Evolutionary conservation across 2,329 filamentous ascomycete genomes (phyloP).

Genomic region (Venturia nashicola): DNA sequence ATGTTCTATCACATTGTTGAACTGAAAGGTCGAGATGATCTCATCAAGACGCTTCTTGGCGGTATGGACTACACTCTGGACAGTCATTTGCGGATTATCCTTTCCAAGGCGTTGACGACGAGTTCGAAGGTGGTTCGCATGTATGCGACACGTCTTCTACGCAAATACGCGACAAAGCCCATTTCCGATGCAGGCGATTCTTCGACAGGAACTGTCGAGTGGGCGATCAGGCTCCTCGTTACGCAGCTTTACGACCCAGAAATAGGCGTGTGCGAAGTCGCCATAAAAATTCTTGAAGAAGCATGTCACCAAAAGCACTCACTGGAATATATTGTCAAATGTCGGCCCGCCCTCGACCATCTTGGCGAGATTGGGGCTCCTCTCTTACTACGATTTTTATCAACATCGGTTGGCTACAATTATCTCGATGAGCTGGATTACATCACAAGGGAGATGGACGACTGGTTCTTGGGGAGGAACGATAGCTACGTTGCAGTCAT

Average conservation of each 20-base stretch:
- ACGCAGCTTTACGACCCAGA: conserved; percentile 96
- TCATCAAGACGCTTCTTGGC: conserved; percentile 76
- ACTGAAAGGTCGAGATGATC: conserved; percentile 75
- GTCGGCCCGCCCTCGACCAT: conserved; percentile 85
- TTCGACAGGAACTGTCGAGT: conserved; percentile 63
- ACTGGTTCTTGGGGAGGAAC: conserved; percentile 96
- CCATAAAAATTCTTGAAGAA: conserved; percentile 94
- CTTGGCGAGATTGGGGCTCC: conserved; percentile 94
- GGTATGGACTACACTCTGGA: conserved; percentile 82
- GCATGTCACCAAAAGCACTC: conserved; percentile 87
- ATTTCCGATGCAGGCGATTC: conserved; percentile 22
- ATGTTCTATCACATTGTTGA: conserved; percentile 99
- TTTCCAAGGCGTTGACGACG: conserved; percentile 87
- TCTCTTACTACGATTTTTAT: conserved; percentile 79
- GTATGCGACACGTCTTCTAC: conserved; percentile 71
- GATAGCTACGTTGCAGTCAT: conserved; percentile 92
- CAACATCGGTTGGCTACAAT: conserved; percentile 93
- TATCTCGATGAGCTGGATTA: conserved; percentile 96
- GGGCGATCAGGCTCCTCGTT: conserved; percentile 95
- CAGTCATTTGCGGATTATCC: conserved; percentile 79
- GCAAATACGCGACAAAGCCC: conserved; percentile 67
- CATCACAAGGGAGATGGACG: conserved; percentile 99
- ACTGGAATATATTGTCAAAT: conserved; percentile 93
- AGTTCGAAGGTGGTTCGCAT: conserved; percentile 86
- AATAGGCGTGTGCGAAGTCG: conserved; percentile 89